Base-by-base conservation (phyloP, 2,329 filamentous ascomycete genomes). In the Colletotrichum caudatum region DNA sequence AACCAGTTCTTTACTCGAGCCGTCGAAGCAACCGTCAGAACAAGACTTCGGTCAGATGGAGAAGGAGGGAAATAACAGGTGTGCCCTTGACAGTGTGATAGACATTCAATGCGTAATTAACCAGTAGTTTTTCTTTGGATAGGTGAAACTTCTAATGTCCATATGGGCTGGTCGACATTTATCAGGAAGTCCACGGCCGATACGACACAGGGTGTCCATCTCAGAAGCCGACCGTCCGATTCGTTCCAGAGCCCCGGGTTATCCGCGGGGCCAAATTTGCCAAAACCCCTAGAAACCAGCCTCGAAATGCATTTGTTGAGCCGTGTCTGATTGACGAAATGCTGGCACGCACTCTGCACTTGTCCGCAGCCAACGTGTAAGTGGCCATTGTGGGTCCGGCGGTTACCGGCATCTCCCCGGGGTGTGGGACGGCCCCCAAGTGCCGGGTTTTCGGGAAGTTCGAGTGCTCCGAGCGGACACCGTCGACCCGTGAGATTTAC, bases 161-260 rank as follows among this genome's bases (percentile, higher is more conserved):
- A 50, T 50, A 69, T 69, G 69, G 29, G 44, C 51, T 48, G 37
- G 23, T 71, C 69, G 54, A 67, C 64, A 50, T 56, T 69, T 64
- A 69, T 69, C 69, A 69, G 56, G 46, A 54, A 5, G n/a, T 48
- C 61, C 46, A 68, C 44, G 53, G 29, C 39, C 39, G 58, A 60
- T 60, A 63, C 53, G 41, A 69, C 58, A 59, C 33, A 68, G 68
- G 69, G 65, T 65, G 65, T 69, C 69, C 64, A 71, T 71, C 65
- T 71, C 51, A 67, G 44, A 58, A 69, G 53, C 64, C 69, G 69
- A 60, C 26, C 58, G 26, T 59, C 59, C 68, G 44, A 20, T 64
- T 69, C 37, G 53, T 64, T 54, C 64, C 64, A 59, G 39, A 51
- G 37, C 44, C 35, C 69, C 65, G 69, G 69, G 59, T 69, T 59